A percentile compares a stretch with the other conserved stretches of the same genome.
phyloP scores from a whole-genome alignment of 1,284 basidiomycete genomes.

The Ceratobasidium sp. region DNA sequence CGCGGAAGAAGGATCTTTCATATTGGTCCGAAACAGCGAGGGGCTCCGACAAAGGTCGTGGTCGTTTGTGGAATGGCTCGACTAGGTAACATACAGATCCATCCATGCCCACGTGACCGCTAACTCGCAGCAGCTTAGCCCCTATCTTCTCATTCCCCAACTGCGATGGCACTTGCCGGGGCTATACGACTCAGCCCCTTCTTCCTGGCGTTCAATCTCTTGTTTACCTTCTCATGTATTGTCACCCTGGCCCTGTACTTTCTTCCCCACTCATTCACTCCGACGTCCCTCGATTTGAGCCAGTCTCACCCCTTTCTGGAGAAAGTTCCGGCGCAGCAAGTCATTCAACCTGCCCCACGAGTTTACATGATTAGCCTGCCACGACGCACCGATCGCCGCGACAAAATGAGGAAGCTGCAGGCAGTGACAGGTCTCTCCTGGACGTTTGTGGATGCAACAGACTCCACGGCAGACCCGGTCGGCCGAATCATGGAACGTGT shows the following conservation, averaged over 20 bases:
- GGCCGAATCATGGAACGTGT: conserved; percentile 44
- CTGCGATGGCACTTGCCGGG: conserved; percentile 37
- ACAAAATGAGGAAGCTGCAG: conserved; percentile 45
- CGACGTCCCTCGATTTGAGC: conserved; percentile 25
- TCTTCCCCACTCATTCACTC: conserved; percentile 34
- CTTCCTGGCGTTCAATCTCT: conserved; percentile 20
- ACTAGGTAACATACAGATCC: conserved; percentile 17
- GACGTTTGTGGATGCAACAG: conserved; percentile 46
- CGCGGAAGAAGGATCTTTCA: conserved; percentile 8
- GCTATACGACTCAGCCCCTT: conserved; percentile 18
- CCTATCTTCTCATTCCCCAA: conserved; percentile 31
- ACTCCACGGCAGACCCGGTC: conserved; percentile 38
- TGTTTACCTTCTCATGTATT: conserved; percentile 7
- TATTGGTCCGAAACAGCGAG: conserved; percentile 25
- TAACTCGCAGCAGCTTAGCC: conserved; percentile 6
- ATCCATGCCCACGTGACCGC: conserved; percentile 17
- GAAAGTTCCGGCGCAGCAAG: conserved; percentile 18
- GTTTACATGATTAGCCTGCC: conserved; percentile 48
- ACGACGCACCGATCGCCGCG: conserved; percentile 46
- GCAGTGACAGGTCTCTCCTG: conserved; percentile 46
- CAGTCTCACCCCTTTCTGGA: conserved; percentile 27
- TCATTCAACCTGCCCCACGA: conserved; percentile 41
- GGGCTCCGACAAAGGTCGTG: conserved; percentile 27
- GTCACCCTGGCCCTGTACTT: conserved; percentile 23
- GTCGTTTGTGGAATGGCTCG: conserved; percentile 15